A percentile compares a stretch with the other conserved stretches of the same genome.
phyloP scores from a whole-genome alignment of 495 filamentous ascomycete species.

The Aspergillus carlsbadensis region DNA sequence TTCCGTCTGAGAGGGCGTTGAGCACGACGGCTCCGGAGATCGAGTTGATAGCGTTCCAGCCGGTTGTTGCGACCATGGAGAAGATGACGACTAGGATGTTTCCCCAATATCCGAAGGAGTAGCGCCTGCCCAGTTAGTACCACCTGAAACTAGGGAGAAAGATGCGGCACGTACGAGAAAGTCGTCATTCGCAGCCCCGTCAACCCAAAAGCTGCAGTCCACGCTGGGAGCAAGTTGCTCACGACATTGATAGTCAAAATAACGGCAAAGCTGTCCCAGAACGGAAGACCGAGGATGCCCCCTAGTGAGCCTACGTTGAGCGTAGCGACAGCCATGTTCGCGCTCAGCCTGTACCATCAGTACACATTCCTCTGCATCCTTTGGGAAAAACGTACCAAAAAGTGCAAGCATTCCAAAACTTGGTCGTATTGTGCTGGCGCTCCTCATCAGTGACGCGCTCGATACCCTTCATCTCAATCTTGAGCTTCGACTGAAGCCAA shows the following conservation, averaged over 20 bases:
- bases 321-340: constrained; percentile 66
- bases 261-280: constrained; percentile 63
- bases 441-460: constrained; percentile 65
- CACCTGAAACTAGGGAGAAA: too few relatives aligned
- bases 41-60: constrained; percentile 32
- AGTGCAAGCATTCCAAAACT: constrained; percentile 31
- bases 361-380: too few relatives aligned
- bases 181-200: constrained; percentile 40
- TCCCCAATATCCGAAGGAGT: constrained; percentile 32
- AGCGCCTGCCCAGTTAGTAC: constrained; percentile 17
- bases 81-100: constrained; percentile 30
- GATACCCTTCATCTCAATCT: constrained; percentile 64
- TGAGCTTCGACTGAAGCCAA: constrained; percentile 29
- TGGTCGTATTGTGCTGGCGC: constrained; percentile 55
- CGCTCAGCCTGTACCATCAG: constrained; percentile 42
- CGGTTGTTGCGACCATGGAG: constrained; percentile 29
- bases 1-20: constrained; percentile 25
- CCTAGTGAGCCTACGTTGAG: constrained; percentile 64
- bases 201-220: constrained; percentile 37
- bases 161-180: constrained; percentile 27
- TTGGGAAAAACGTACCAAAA: constrained; percentile 49
- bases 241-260: constrained; percentile 60
- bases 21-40: constrained; percentile 28
- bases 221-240: constrained; percentile 34
- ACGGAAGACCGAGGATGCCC: constrained; percentile 23